Evolutionary conservation across 2,329 filamentous ascomycete species (phyloP).

Genomic region (Claviceps sp.): DNA sequence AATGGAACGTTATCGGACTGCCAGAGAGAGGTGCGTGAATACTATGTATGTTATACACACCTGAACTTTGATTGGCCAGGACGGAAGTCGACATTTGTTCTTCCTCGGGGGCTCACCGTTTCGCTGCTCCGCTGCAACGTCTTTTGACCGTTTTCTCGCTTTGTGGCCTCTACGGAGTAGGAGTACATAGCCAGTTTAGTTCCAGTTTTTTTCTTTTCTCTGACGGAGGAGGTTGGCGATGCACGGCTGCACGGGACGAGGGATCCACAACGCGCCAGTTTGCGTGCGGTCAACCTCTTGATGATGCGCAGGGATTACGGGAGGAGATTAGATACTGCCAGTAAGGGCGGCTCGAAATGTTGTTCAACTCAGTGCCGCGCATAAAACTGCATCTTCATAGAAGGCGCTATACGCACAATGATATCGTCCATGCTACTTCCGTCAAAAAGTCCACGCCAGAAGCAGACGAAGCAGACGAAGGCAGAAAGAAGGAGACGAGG

Average conservation of each 20-base stretch:
- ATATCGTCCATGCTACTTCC: background rate
- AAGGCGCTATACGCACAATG: background rate
- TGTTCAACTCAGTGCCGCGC: slow-evolving; percentile 7
- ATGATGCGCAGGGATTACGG: slow-evolving; percentile 10
- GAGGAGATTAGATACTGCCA: too few relatives aligned
- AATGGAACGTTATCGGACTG: background rate
- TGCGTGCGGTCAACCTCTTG: background rate
- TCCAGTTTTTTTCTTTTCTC: background rate
- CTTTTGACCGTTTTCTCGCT: background rate
- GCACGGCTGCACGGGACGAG: background rate
- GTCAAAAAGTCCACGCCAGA: background rate
- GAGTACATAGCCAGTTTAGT: too few relatives aligned
- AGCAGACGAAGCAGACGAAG: background rate
- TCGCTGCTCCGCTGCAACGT: background rate
- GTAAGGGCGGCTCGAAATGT: slow-evolving; percentile 4
- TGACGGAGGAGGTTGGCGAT: slow-evolving; percentile 1
- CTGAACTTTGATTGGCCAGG: background rate
- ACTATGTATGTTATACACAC: background rate
- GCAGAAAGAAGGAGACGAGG: background rate
- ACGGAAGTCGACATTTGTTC: background rate
- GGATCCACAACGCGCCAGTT: background rate
- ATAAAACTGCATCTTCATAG: background rate
- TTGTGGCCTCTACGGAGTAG: background rate
- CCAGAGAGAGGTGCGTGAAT: background rate
- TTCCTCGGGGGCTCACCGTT: background rate